phyloP scores from a whole-genome alignment of 1,139 yeast genomes.

The Magnusiomyces suaveolens region DNA sequence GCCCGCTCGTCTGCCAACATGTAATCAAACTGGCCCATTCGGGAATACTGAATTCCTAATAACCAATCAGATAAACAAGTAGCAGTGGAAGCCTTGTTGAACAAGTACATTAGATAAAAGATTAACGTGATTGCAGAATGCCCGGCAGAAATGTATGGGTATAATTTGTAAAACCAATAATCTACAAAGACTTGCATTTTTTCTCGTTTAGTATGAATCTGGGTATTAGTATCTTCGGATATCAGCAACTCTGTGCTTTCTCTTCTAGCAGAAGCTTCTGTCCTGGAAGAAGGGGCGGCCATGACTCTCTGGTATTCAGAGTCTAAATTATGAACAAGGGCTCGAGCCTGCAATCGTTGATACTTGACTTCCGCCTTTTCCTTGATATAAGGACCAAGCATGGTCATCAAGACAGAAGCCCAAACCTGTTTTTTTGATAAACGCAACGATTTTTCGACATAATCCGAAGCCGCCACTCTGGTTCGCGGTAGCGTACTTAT shows the following conservation, averaged over 20 bases:
- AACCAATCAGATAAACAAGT: constrained; percentile 56
- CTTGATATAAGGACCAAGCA: constrained; percentile 57
- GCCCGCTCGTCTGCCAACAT: constrained; percentile 32
- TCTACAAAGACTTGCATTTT: constrained; percentile 29
- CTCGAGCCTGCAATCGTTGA: constrained; percentile 54
- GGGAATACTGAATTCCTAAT: constrained; percentile 57
- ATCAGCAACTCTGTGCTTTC: neutral
- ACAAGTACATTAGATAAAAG: constrained; percentile 55
- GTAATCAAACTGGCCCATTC: constrained; percentile 58
- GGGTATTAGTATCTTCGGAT: constrained; percentile 1
- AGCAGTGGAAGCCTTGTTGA: constrained; percentile 51
- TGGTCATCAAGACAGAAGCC: constrained; percentile 53
- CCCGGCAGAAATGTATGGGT: constrained; percentile 49
- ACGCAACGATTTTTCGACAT: constrained; percentile 47
- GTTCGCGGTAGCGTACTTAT: constrained; percentile 17
- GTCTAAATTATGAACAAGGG: constrained; percentile 42
- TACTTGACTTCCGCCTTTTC: constrained; percentile 61
- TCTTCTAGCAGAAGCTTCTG: neutral
- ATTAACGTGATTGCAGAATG: constrained; percentile 46
- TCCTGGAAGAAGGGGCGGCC: neutral
- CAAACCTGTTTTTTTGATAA: constrained; percentile 46
- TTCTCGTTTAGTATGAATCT: constrained; percentile 16
- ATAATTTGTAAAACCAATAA: constrained; percentile 45
- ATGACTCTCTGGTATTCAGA: constrained; percentile 27
- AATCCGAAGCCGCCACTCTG: constrained; percentile 33